These are phyloP conservation scores for Pythium folliculosum DNA, from an alignment of 352 stramenopile species.

Conservation along the genomic window DNA sequence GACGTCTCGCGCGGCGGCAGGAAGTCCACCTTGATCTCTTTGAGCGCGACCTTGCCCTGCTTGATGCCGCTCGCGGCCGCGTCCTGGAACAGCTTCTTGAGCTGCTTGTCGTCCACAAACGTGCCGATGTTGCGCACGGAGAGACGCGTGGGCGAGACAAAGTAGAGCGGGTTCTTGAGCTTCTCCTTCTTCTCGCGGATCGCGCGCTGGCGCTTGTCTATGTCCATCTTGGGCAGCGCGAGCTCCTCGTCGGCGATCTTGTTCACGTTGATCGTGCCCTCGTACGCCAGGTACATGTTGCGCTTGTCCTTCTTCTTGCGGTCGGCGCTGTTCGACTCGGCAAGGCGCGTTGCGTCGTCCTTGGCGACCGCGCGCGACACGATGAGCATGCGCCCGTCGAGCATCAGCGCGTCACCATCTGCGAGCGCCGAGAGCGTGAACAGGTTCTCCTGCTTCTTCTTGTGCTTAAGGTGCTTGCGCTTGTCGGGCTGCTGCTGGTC, in stretches of 20 bases:
- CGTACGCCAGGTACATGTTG: slow-evolving; percentile 95
- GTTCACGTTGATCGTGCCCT: slow-evolving; percentile 93
- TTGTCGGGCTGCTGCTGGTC: slow-evolving; percentile 49
- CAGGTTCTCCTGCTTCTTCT: slow-evolving; percentile 56
- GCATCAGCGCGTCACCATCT: slow-evolving; percentile 68
- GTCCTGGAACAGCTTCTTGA: slow-evolving; percentile 91
- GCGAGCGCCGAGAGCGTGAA: slow-evolving; percentile 71
- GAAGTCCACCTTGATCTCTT: slow-evolving; percentile 82
- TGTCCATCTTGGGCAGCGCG: slow-evolving; percentile 89
- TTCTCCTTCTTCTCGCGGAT: slow-evolving; percentile 97
- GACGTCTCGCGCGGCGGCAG: slow-evolving; percentile 34
- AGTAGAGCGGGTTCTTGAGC: slow-evolving; percentile 96
- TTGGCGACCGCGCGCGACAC: slow-evolving; percentile 75
- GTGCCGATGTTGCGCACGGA: slow-evolving; percentile 93
- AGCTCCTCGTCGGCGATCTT: slow-evolving; percentile 88
- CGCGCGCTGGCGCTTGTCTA: slow-evolving; percentile 92
- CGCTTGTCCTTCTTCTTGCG: slow-evolving; percentile 91
- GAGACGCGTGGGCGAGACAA: slow-evolving; percentile 94
- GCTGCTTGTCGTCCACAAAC: slow-evolving; percentile 85
- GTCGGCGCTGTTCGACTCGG: slow-evolving; percentile 51
- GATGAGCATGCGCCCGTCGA: slow-evolving; percentile 76
- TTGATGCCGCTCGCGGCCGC: slow-evolving; percentile 71
- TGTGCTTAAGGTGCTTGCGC: slow-evolving; percentile 56
- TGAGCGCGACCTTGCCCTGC: slow-evolving; percentile 68
- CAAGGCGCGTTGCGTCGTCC: slow-evolving; percentile 62